Evolutionary conservation across 2,329 filamentous ascomycete species (phyloP), one percentile per base, ranked within the genome.

Genomic region (Atkinsonella hypoxylon): DNA sequence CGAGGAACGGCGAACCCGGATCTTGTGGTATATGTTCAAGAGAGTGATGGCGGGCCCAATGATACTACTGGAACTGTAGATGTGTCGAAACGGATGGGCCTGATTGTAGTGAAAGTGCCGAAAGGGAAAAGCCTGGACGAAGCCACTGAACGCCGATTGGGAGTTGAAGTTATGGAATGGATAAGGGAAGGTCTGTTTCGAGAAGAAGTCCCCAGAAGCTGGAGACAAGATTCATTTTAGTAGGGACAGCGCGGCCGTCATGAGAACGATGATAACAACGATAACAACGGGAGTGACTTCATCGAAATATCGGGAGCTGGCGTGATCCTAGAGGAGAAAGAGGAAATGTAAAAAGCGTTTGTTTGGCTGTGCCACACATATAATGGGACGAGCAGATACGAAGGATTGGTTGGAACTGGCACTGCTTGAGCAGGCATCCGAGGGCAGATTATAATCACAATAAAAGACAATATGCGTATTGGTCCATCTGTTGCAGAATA

Each of bases 121-220:
- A 57, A 58, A 48, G 61, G 65, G 39, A 61, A 68, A 60, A 66
- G 68, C 26, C 63, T 88, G 55, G 82, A 83, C 54, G 83, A 87
- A 64, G 83, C 79, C 60, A 82, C 81, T 11, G 74, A 89, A 64
- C 76, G 89, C 53, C 74, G 89, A 54, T 70, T 95, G 47, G 84
- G 82, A 1, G 96, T 96, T 67, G 90, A 96, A 70, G 82, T 96
- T 55, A 79, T 86, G 50, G 90, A 96, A 67, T 94, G 85, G 81
- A 76, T 89, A 53, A 65, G 75, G 36, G 69, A 66, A 17, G 72
- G 69, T 5, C 67, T 61, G n/a, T 76, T 72, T 49, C 66, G 61
- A 48, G 64, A 66, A 22, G 60, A 53, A 36, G 26, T 55, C 39
- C 56, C 54, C 18, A 53, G 54, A 47, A 53, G 50, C 20, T 56